Percentiles rank a stretch among this genome's conserved stretches.
Evolutionary conservation across 1,139 yeast genomes (phyloP).

Genomic region (Taphrina communis): DNA sequence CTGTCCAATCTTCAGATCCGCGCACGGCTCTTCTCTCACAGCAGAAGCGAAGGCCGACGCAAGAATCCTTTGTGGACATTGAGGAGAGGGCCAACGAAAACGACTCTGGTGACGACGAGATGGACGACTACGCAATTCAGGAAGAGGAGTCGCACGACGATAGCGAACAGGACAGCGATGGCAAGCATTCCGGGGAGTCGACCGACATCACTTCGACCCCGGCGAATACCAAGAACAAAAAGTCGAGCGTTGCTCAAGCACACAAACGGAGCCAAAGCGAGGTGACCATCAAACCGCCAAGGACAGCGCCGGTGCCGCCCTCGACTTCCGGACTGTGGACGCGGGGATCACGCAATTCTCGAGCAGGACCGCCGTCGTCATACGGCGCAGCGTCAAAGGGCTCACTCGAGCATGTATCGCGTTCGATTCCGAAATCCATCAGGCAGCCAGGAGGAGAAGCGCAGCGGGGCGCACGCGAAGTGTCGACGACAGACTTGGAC

Average conservation of each 20-base stretch:
- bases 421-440: slow-evolving; percentile 4
- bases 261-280: slow-evolving; percentile 13
- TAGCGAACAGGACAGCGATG: slow-evolving; percentile 19
- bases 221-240: not conserved
- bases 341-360: not conserved
- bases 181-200: not conserved
- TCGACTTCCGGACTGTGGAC: not conserved
- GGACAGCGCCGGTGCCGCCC: not conserved
- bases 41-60: slow-evolving; percentile 10
- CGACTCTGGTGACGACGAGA: slow-evolving; percentile 38
- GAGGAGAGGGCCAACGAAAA: slow-evolving; percentile 19
- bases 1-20: not conserved
- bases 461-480: not conserved
- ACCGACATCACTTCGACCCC: slow-evolving; percentile 17
- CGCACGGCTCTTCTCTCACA: not conserved
- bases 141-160: slow-evolving; percentile 21
- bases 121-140: slow-evolving; percentile 18
- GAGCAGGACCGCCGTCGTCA: not conserved
- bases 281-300: slow-evolving; percentile 5
- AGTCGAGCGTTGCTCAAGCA: not conserved
- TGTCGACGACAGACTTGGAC: not conserved
- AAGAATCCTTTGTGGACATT: slow-evolving; percentile 20
- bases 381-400: not conserved
- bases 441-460: not conserved
- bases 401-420: not conserved